phyloP scores from a whole-genome alignment of 2,329 filamentous ascomycete species.

The Magnaporthiopsis poae region DNA sequence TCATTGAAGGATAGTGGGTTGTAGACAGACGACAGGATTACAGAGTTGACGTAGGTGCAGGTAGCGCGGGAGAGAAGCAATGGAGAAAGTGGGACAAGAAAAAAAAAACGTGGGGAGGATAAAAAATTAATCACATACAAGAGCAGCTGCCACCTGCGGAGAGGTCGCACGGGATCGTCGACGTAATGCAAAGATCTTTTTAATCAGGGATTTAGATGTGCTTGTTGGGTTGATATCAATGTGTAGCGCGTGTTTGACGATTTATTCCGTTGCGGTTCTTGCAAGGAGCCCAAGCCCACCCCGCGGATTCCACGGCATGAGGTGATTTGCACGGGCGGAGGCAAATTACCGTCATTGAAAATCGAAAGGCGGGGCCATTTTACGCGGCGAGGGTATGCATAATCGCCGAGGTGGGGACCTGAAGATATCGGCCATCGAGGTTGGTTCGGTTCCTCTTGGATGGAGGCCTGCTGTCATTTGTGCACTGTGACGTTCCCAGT shows the following conservation, averaged over 20 bases:
- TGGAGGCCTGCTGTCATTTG: background rate
- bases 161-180: background rate
- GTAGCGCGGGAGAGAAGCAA: background rate
- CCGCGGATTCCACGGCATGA: background rate
- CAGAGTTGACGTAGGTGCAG: background rate
- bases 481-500: background rate
- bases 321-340: background rate
- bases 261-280: constrained; percentile 57
- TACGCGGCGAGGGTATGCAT: background rate
- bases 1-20: background rate
- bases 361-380: background rate
- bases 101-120: background rate
- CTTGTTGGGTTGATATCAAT: too few relatives aligned
- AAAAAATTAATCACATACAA: background rate
- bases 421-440: background rate
- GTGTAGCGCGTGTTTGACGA: background rate
- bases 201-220: background rate
- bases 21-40: background rate
- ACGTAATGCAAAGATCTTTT: background rate
- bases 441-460: background rate
- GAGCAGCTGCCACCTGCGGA: background rate
- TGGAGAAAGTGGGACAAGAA: background rate
- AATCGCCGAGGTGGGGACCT: too few relatives aligned
- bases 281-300: constrained; percentile 26
- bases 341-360: background rate